Evolutionary conservation across 306 rosid genomes (phyloP).

Genomic region (Benincasa hispida): DNA sequence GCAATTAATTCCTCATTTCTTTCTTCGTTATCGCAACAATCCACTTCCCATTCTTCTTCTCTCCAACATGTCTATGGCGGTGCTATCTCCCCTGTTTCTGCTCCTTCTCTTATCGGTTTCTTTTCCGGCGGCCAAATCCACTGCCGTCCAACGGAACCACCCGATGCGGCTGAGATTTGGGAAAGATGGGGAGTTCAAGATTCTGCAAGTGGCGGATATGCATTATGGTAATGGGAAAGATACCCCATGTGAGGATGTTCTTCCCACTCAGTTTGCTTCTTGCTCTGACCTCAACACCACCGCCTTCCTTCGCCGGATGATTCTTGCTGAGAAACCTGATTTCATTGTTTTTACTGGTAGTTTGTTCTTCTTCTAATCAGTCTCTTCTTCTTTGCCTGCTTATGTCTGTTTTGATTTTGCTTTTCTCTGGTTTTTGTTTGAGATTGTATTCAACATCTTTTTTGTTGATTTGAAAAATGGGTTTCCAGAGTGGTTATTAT

Average conservation of each 20-base stretch:
- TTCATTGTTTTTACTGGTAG: constrained; percentile 86
- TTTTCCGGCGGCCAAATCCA: neutral
- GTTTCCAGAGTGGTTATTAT: neutral
- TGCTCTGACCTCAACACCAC: constrained; percentile 90
- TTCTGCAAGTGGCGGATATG: constrained; percentile 94
- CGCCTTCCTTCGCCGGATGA: constrained; percentile 53
- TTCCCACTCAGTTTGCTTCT: constrained; percentile 33
- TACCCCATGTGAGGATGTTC: constrained; percentile 58
- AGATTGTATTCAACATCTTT: neutral
- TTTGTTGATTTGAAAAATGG: neutral
- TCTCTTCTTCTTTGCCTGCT: no score
- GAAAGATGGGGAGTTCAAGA: constrained; percentile 62
- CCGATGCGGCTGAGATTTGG: constrained; percentile 39
- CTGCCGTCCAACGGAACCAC: constrained; percentile 7
- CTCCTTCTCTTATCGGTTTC: neutral
- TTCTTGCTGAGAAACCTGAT: constrained; percentile 83
- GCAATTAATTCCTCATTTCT: neutral
- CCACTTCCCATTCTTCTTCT: neutral
- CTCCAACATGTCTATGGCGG: neutral
- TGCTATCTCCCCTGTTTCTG: neutral
- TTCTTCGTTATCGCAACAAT: neutral
- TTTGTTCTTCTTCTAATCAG: no score
- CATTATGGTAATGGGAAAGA: constrained; percentile 62
- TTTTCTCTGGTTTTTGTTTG: neutral
- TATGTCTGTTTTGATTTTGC: no score